phyloP scores from a whole-genome alignment of 352 stramenopile species.

The Phytophthora kernoviae region DNA sequence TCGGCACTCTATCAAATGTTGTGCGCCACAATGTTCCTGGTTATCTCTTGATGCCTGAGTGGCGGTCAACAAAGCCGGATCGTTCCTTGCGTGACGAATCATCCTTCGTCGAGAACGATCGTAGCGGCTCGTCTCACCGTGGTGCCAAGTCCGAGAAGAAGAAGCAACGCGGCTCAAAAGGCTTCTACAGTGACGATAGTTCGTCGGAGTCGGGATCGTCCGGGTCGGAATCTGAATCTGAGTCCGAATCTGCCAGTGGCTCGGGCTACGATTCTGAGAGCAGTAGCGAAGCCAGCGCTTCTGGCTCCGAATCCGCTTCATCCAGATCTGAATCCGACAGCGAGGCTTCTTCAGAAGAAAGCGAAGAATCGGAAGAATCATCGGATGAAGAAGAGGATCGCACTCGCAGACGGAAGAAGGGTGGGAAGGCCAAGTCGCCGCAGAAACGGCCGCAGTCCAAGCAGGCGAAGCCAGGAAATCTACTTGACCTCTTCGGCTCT shows the following conservation, averaged over 20 bases:
- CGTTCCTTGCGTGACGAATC: conserved; percentile 77
- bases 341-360: conserved; percentile 47
- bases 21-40: conserved; percentile 86
- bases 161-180: conserved; percentile 36
- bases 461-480: conserved; percentile 39
- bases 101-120: conserved; percentile 47
- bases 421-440: conserved; percentile 42
- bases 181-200: conserved; percentile 80
- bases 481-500: conserved; percentile 54
- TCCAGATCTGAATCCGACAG: conserved; percentile 54
- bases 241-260: conserved; percentile 44
- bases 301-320: conserved; percentile 35
- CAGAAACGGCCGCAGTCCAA: conserved; percentile 41
- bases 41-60: conserved; percentile 78
- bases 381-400: conserved; percentile 50
- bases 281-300: conserved; percentile 35
- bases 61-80: conserved; percentile 73
- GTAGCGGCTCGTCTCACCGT: conserved; percentile 18
- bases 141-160: conserved; percentile 35
- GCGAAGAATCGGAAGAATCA: conserved; percentile 46
- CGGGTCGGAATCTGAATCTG: conserved; percentile 41
- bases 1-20: conserved; percentile 89
- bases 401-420: conserved; percentile 38
- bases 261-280: conserved; percentile 47
- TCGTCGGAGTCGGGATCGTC: conserved; percentile 39